Evolutionary conservation across 2,329 filamentous ascomycete species (phyloP), one percentile per base, ranked within the genome.

Genomic region (Scytalidium lignicola): DNA sequence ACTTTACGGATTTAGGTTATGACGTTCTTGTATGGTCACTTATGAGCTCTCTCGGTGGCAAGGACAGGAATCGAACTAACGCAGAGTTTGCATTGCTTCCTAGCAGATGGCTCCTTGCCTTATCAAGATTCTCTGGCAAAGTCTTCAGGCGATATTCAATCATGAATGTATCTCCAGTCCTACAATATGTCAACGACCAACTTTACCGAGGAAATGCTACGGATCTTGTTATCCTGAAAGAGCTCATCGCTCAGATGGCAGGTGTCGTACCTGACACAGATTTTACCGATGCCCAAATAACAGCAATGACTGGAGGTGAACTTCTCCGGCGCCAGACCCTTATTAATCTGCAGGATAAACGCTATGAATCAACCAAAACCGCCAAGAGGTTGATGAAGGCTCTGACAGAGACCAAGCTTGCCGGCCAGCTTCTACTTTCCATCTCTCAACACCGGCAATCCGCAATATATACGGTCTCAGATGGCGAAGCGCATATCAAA

Each of bases 21-120:
- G 93, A 99, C 66, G 88, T 96, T 26, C 75, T 99, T 41, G 88
- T 90, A 3, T 99, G 92, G 90, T 89, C 90, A 18, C 74, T 99
- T 41, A 82, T 99, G 68, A 95, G 83, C 62, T 83, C 82, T 1
- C 70, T 86, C 12, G 80, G 80, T 47, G 80, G 79, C 45, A 81
- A 82, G 55, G 75, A 78, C 47, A 74, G 82, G 60, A 84, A 80
- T 60, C 74, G 82, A 29, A 84, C 78, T 4, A 80, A 83, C 58
- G 77, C 76, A 21, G 75, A 78, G 42, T 83, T 82, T 28, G 78
- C 83, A 2, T 72, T 85, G 10, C 78, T 95, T 20, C 93, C 91
- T 21, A 96, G 90, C 67, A 83, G 85, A 61, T 99, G 95, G 95
- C 75, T 99, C 19, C 85, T 91, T 65, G 90, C 92, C 13, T 72